Evolutionary conservation across 129 eudicot species (phyloP), one percentile per base, ranked within the genome.

Genomic region (Gnaphalium uliginosum): DNA sequence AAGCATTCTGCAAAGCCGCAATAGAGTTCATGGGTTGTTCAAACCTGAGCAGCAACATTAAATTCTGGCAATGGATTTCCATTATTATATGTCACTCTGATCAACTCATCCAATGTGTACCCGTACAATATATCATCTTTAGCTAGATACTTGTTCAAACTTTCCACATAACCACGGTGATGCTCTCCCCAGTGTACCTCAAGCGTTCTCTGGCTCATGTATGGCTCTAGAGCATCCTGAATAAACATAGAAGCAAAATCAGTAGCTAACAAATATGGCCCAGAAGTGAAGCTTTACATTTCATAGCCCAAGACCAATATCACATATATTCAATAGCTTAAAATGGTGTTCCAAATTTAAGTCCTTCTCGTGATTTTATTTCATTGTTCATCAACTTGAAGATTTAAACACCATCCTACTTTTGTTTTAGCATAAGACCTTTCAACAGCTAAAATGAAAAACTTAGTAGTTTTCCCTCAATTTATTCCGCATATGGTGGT

Each of bases 161-260:
- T 85, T 65, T 91, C 99, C 30, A 94, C 88, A 73, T 94, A 91
- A 82, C 77, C 83, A 69, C 92, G 96, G 73, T 94, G 97, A 84
- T 94, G 96, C 53, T 80, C 80, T 29, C 96, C 97, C 99, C 99
- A 94, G 60, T 94, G 99, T 60, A 84, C 84, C 76, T 94, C 97
- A 68, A 94, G 90, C 4, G 96, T 87, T 72, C 82, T 91, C 62
- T 75, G 73, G 75, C 96, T 94, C 97, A 94, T 89, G 79, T 88
- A 87, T 68, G 99, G 99, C 78, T 94, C 99, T 59, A 94, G 74
- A 51, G 99, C 97, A 82, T 94, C 97, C 99, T 94, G 78, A 13
- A 73, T 13, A 66, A 83, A 60, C 23, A 64, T 13, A 68, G 6
- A 68, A 54, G 11, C 13, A n/a, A 61, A 21, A 18, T 59, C 15